Base-by-base conservation (phyloP, 176 grass and related monocot genomes). In the Pontederia paniculata region DNA sequence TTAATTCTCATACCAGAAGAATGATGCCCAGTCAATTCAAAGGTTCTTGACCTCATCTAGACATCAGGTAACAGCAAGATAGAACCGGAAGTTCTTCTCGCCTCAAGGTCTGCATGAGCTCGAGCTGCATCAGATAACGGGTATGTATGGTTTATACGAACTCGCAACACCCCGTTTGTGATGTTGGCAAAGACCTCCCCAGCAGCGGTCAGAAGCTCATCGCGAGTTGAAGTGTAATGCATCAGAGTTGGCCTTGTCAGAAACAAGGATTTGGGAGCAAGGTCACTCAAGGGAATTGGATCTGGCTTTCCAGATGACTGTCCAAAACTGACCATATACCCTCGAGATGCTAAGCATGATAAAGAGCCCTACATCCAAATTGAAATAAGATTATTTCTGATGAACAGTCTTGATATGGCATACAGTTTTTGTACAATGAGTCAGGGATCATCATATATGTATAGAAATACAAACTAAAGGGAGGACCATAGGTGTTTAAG, bases 261-360 rank as follows among this genome's bases (percentile, higher is more conserved):
- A 70, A 81, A 60, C 55, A 81, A 50, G 12, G 85, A 89, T 68
- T 84, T 89, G 28, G 77, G 9, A 18, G 66, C 65, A 10, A 89
- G 77, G n/a, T 84, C 76, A 23, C 73, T 65, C 25, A 78, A 0
- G 20, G 42, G 55, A 50, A 84, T 31, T 8, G 77, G 85, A n/a
- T 84, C 77, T 9, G 66, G 70, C 21, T n/a, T 61, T 10, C 80
- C 80, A 55, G 80, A 89, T 56, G 73, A 74, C 45, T 84, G 85
- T 43, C 85, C 80, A 45, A 80, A 84, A 43, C 60, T 80, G 65
- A 89, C 63, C 80, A 84, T 71, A 54, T 70, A 84, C 18, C 85
- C 85, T 17, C 66, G 62, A 0, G 23, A 17, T 65, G 48, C 72
- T 55, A 89, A 62, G 61, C 76, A 74, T 16, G 73, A 63, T 50